These are phyloP conservation scores for Verruconis gallopava DNA, from an alignment of 2,329 filamentous ascomycete species.

Conservation along the genomic window DNA sequence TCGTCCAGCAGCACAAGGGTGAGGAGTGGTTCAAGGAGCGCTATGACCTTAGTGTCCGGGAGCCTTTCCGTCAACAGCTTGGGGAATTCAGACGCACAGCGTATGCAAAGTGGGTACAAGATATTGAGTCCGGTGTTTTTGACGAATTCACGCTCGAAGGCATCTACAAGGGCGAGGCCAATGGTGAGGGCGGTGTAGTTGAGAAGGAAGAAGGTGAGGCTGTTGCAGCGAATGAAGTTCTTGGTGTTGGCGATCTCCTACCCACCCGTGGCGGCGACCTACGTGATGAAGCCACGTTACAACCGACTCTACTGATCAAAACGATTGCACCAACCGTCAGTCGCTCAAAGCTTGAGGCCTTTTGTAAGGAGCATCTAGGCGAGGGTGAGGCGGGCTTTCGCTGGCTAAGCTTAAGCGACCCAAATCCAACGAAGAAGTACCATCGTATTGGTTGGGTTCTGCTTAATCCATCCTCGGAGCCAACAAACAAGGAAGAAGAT, in stretches of 20 bases:
- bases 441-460: slow-evolving; percentile 99
- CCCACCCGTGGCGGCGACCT: slow-evolving; percentile 75
- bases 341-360: slow-evolving; percentile 80
- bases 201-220: slow-evolving; percentile 96
- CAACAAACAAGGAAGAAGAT: slow-evolving; percentile 46
- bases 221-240: slow-evolving; percentile 78
- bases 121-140: slow-evolving; percentile 73
- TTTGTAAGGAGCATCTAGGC: slow-evolving; percentile 87
- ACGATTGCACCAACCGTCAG: slow-evolving; percentile 95
- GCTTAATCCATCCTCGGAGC: slow-evolving; percentile 67
- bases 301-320: slow-evolving; percentile 93
- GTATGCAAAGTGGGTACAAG: slow-evolving; percentile 80
- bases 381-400: slow-evolving; percentile 87
- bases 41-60: slow-evolving; percentile 73
- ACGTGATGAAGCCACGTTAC: slow-evolving; percentile 73
- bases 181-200: slow-evolving; percentile 68
- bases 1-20: slow-evolving; percentile 82
- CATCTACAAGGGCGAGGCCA: slow-evolving; percentile 84
- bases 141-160: slow-evolving; percentile 93
- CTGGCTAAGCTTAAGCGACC: slow-evolving; percentile 90
- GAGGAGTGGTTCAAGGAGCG: slow-evolving; percentile 98
- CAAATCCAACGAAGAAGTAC: slow-evolving; percentile 92
- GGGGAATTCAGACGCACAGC: slow-evolving; percentile 66
- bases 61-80: slow-evolving; percentile 60
- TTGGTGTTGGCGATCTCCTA: slow-evolving; percentile 83